A percentile compares a stretch with the other conserved stretches of the same genome.
Conservation (phyloP, 2,329 filamentous ascomycete genomes). For the Akanthomyces uredinophilus region DNA sequence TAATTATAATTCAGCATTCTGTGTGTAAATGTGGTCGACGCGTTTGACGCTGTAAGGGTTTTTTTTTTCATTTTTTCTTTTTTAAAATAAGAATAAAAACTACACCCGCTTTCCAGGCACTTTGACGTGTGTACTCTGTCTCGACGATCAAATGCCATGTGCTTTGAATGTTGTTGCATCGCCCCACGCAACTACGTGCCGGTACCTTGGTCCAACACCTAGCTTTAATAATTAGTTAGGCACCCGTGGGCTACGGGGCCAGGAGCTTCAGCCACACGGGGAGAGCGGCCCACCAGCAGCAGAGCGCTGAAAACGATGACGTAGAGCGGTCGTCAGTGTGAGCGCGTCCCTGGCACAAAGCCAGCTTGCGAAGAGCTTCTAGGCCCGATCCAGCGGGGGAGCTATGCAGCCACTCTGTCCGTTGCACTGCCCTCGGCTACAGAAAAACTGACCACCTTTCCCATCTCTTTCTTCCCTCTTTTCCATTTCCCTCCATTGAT, state of each 20-base stretch:
- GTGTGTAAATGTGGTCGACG: background rate
- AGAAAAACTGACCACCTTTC: conserved; percentile 11
- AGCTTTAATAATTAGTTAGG: too few species aligned
- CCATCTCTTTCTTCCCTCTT: conserved; percentile 1
- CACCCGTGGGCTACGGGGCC: too few species aligned
- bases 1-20: background rate
- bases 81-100: too few species aligned
- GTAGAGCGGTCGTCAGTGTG: conserved; percentile 10
- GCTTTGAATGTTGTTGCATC: too few species aligned
- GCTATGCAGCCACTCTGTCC: background rate
- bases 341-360: background rate
- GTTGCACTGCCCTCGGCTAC: background rate
- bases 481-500: background rate
- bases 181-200: background rate
- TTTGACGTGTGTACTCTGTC: too few species aligned
- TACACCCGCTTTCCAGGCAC: too few species aligned
- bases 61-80: too few species aligned
- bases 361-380: conserved; percentile 8
- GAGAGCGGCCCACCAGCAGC: background rate
- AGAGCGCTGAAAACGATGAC: conserved; percentile 9
- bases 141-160: too few species aligned
- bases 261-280: conserved; percentile 9
- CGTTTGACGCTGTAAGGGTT: background rate
- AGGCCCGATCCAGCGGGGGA: conserved; percentile 9
- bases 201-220: background rate